Evolutionary conservation across 1,284 basidiomycete genomes (phyloP), one percentile per base, ranked within the genome.

Genomic region (Sphagnurus paluster): DNA sequence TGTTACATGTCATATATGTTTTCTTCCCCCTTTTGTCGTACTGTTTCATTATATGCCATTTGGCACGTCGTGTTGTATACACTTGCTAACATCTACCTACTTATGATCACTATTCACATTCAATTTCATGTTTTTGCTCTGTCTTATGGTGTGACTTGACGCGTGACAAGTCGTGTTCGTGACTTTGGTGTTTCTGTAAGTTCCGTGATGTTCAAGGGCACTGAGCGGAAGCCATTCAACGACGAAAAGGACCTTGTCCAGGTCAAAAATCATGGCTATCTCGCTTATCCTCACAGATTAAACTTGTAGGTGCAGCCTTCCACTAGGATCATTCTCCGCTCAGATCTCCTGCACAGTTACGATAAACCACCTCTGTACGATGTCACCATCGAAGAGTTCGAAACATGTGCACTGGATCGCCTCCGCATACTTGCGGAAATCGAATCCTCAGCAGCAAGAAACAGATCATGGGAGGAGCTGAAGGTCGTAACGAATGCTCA

Each of bases 381-480:
- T 59, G 87, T 99, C 23, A 96, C 94, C 1, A 78, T 99, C 16
- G 97, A 99, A 62, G 91, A 98, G 55, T 99, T 99, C 57, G 97
- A 99, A 68, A 85, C 79, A 2, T 93, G 82, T 65, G 97, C 96
- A 0, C 79, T 99, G 17, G 85, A 96, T 56, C 77, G 97, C 23
- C 76, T 99, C 30, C 84, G 88, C 42, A 82, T 99, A 14, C 78
- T 99, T 5, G 90, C 94, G 5, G 93, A 98, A 65, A 97, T 99
- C 54, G 97, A 99, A 63, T 88, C 95, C 0, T 92, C 88, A 5
- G 81, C 82, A 50, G 89, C 87, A n/a, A 84, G 93, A 38, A 94
- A 94, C 60, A 73, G 89, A 37, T 67, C 86, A 16, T 87, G 80
- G 73, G 82, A 87, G 2, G 93, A 96, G 55, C 75, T 91, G 42